Evolutionary conservation across 2,329 filamentous ascomycete species (phyloP), one percentile per base, ranked within the genome.

Genomic region (Colletotrichum sp.): DNA sequence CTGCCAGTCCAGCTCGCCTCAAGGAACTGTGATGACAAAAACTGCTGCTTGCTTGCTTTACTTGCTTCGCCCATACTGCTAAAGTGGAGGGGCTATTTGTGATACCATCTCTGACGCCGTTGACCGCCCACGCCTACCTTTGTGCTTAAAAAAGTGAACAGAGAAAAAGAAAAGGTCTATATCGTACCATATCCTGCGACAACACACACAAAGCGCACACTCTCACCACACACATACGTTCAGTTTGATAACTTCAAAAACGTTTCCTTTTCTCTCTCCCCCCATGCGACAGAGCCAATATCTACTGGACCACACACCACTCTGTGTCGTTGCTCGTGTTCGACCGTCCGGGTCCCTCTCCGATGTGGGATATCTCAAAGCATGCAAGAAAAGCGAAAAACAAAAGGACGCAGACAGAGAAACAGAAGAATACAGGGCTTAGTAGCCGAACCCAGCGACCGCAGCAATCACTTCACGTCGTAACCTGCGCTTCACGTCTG

Each of bases 361-460:
- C 44, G 68, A 34, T 63, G 52, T 65, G 61, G 69, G 69, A 71
- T 71, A 71, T 71, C 69, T 71, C 44, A 49, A 52, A 52, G 11
- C 44, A 52, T 52, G 44, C 44, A 52, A 63, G 19, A 39, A 69
- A 69, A 19, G 16, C 27, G 27, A 25, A 49, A 39, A 30, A 62
- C 13, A 13, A 29, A 34, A 71, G 36, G 15, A 16, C 29, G 57
- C 69, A 55, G 36, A 30, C 63, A 30, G 32, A 25, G 13, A 7
- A 36, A 59, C 32, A 72, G 34, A 32, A 15, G 36, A 55, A 39
- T 59, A 34, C 25, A 27, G 15, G 44, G 34, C 65, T 69, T 67
- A 78, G 57, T 77, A 78, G 52, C 76, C 76, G 11, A 77, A 30
- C 39, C 74, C 77, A 29, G 64, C 77, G 15, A 77, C 52, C 19